phyloP scores from a whole-genome alignment of 768 basidiomycete species.

The Russula griseocarnosa region DNA sequence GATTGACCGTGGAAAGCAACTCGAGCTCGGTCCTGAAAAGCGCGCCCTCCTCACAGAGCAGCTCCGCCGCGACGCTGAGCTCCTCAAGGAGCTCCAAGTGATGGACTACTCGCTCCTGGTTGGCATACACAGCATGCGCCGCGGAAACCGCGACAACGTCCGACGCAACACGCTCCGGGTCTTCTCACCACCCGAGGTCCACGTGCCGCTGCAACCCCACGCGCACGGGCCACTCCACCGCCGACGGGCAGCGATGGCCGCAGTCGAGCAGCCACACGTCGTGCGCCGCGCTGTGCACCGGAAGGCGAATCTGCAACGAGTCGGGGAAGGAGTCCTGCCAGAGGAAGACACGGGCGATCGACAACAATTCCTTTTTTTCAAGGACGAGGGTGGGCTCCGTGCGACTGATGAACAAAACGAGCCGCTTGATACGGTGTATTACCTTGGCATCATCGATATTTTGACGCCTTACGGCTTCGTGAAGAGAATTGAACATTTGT shows the following conservation, averaged over 20 bases:
- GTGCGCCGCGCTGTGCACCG: conserved; percentile 85
- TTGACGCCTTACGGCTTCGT: conserved; percentile 76
- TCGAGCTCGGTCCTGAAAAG: conserved; percentile 97
- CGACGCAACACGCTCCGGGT: conserved; percentile 87
- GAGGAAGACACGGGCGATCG: conserved; percentile 63
- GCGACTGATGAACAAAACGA: conserved; percentile 86
- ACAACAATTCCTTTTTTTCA: conserved; percentile 86
- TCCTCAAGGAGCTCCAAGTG: conserved; percentile 76
- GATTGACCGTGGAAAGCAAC: conserved; percentile 70
- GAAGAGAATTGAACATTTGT: conserved; percentile 85
- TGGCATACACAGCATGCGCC: conserved; percentile 86
- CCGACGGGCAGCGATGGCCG: conserved; percentile 33
- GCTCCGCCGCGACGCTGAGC: conserved; percentile 78
- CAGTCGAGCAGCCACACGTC: conserved; percentile 70
- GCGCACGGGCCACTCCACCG: conserved; percentile 36
- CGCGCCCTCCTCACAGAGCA: conserved; percentile 87
- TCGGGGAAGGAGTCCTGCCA: conserved; percentile 49
- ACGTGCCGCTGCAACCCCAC: conserved; percentile 61
- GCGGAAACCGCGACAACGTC: conserved; percentile 90
- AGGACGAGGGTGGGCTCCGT: conserved; percentile 90
- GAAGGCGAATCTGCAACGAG: conserved; percentile 36
- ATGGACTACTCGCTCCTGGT: conserved; percentile 97
- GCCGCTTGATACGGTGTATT: conserved; percentile 75
- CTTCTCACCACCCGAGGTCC: conserved; percentile 67
- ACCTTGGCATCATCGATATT: conserved; percentile 95